Percentiles rank a stretch among this genome's conserved stretches.
phyloP scores from a whole-genome alignment of 78 protist genomes.

The Mastigamoeba balamuthi region DNA sequence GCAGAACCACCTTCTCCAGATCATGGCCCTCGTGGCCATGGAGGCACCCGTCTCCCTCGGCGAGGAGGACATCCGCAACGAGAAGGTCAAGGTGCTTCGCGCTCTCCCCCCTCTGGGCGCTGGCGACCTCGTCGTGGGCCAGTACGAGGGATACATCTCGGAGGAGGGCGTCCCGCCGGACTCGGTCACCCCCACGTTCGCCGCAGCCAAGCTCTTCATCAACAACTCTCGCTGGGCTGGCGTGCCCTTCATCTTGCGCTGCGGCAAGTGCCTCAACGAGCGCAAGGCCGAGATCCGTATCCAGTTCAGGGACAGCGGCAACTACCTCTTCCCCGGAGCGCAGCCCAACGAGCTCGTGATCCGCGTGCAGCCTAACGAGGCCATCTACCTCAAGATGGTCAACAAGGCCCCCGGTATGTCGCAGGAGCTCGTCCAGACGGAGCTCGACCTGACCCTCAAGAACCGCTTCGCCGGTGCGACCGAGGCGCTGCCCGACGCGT shows the following conservation, averaged over 20 bases:
- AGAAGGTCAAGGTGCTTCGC: slow-evolving; percentile 69
- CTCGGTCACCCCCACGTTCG: slow-evolving; percentile 81
- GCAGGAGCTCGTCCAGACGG: slow-evolving; percentile 45
- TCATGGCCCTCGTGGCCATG: slow-evolving; percentile 88
- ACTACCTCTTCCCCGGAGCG: slow-evolving; percentile 24
- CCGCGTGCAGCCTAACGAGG: slow-evolving; percentile 92
- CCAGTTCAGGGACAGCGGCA: slow-evolving; percentile 65
- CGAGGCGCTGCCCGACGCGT: slow-evolving; percentile 17
- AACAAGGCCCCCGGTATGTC: slow-evolving; percentile 76
- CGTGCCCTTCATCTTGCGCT: slow-evolving; percentile 87
- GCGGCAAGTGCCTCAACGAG: slow-evolving; percentile 74
- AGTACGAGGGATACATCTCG: slow-evolving; percentile 43
- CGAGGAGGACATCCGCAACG: slow-evolving; percentile 70
- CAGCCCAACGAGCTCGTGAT: slow-evolving; percentile 83
- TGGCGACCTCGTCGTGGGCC: slow-evolving; percentile 71
- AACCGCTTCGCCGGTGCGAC: slow-evolving; percentile 34
- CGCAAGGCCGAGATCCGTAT: slow-evolving; percentile 80
- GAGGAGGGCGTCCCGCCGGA: slow-evolving; percentile 77
- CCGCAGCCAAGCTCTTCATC: slow-evolving; percentile 61
- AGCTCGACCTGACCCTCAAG: slow-evolving; percentile 80
- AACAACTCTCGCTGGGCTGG: slow-evolving; percentile 92
- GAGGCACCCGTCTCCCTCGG: slow-evolving; percentile 74
- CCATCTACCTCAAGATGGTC: slow-evolving; percentile 76
- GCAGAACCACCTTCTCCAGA: slow-evolving; percentile 89
- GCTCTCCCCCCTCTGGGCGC: slow-evolving; percentile 15